Conservation (phyloP, 306 rosid species). For the Cucurbita maxima region DNA sequence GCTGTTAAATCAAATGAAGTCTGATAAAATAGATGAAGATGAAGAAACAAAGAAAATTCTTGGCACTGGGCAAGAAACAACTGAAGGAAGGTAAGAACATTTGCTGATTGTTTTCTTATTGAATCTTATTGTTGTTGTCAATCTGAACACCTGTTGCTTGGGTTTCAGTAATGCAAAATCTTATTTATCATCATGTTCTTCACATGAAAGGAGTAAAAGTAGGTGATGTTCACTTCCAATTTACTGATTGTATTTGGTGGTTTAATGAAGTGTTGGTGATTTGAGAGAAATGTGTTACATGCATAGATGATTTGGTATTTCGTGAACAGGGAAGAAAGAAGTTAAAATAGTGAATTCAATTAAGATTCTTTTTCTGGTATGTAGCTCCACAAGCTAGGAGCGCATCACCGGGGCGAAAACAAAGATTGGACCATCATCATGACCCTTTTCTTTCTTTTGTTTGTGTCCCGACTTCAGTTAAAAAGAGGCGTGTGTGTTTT, state of each 20-base stretch:
- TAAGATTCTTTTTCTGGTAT: no score
- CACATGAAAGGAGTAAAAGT: not conserved
- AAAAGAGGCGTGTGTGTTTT: no score
- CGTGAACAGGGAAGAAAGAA: not conserved
- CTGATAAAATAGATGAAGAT: slow-evolving; percentile 31
- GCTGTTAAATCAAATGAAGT: slow-evolving; percentile 37
- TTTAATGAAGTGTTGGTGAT: not conserved
- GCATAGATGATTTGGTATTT: not conserved
- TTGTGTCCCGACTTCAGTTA: no score
- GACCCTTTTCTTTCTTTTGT: no score
- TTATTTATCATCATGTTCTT: not conserved
- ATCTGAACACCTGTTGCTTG: not conserved
- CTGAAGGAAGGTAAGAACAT: not conserved
- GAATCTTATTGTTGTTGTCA: not conserved
- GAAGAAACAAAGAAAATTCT: slow-evolving; percentile 27
- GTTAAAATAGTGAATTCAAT: not conserved
- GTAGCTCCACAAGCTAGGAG: no score
- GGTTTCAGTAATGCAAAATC: not conserved
- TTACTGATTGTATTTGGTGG: not conserved
- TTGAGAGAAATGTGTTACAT: not conserved
- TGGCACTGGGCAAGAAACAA: slow-evolving; percentile 8
- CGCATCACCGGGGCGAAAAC: no score
- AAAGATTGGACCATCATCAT: no score
- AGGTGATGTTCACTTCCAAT: not conserved
- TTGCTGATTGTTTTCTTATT: not conserved